These are phyloP conservation scores for Helotiales sp. DNA, from an alignment of 2,329 filamentous ascomycete genomes.

Conservation along the genomic window DNA sequence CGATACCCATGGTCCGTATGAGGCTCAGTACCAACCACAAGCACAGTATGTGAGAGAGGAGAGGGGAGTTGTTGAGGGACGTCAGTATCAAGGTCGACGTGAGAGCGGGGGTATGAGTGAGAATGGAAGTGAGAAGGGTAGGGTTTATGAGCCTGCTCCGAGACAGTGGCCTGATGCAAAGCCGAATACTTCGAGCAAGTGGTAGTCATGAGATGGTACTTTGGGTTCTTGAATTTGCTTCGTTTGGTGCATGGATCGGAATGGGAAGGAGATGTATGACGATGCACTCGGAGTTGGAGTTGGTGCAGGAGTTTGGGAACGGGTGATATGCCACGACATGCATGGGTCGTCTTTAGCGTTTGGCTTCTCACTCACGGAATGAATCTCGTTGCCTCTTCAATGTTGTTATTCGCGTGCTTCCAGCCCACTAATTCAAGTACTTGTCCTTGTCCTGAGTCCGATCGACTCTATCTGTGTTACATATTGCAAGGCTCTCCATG, in stretches of 20 bases:
- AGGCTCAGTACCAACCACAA: background rate
- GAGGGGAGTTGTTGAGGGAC: background rate
- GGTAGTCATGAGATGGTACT: background rate
- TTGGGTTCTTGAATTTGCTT: background rate
- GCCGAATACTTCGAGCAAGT: background rate
- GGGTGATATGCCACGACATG: background rate
- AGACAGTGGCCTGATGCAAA: background rate
- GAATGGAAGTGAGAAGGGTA: too few relatives aligned
- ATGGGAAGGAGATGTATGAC: background rate
- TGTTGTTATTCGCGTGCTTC: too few relatives aligned
- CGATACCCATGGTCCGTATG: background rate
- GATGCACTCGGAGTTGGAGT: background rate
- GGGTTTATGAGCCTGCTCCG: background rate
- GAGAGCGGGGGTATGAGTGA: background rate
- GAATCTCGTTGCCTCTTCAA: too few relatives aligned
- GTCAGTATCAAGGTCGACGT: background rate
- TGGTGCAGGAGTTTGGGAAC: background rate
- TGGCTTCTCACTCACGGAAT: too few relatives aligned
- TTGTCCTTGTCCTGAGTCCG: too few relatives aligned
- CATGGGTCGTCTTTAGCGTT: background rate
- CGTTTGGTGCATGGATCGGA: background rate
- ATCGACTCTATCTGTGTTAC: too few relatives aligned
- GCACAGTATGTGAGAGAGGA: background rate
- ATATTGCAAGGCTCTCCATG: too few relatives aligned
- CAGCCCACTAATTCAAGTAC: too few relatives aligned